Base-by-base conservation (phyloP, 2,329 filamentous ascomycete genomes). In the Phyllosticta paracitricarpa region DNA sequence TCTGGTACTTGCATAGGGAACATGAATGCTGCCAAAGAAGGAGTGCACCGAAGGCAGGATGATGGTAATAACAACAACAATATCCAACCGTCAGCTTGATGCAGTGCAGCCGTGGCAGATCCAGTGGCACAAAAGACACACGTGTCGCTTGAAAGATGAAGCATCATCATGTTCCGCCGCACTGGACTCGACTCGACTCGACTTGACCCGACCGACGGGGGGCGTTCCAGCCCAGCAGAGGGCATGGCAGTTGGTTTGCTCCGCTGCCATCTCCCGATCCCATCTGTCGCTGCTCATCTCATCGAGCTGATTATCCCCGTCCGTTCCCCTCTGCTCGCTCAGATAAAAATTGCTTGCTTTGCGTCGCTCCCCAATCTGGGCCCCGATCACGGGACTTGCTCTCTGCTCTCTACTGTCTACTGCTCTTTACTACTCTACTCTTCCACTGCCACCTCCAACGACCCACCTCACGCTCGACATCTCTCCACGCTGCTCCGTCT, bases 181-280 rank as follows among this genome's bases (percentile, higher is more conserved):
- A 22, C 19, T 22, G 19, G 19, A 22, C 19, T 22, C 19, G 19
- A 22, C 19, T 52, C 51, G 17, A 9, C 51, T 52, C 51, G 7
- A 61, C 57, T 61, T 40, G 59, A 52, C 54, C 54, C 59, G 53
- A 26, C 54, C 25, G 22, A 26, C 55, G 48, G 59, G 59, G 54
- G 30, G 54, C 58, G 58, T 53, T 30, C 33, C 33, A 40, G 33
- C 33, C 33, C 33, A 22, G 19, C 19, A 22, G 19, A 22, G 19
- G 19, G 19, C 19, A 22, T 40, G 33, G 6, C 28, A 30, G 6
- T 30, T 30, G 26, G 19, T 12, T 35, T 35, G 33, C 7, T 40
- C 33, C 33, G 65, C 63, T 64, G 63, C 65, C 66, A 73, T 74
- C 71, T 74, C 72, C 33, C 72, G 72, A 73, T 73, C 71, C 68